Evolutionary conservation across 345 rosid species (phyloP), one percentile per base, ranked within the genome.

Genomic region (Ceriops decandra): DNA sequence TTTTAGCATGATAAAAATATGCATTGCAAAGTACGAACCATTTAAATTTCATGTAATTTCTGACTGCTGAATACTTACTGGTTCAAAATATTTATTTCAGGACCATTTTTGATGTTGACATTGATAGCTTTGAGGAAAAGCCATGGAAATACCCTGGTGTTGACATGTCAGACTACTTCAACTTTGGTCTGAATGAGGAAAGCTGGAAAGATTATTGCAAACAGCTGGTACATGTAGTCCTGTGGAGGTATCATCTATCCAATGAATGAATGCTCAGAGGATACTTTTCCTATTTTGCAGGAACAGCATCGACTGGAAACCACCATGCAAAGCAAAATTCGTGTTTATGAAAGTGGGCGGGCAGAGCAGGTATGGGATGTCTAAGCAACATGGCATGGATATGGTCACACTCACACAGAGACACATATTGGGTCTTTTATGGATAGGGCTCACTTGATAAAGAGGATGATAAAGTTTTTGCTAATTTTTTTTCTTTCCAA

Each of bases 201-300:
- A 87, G 89, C 86, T 95, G 99, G 99, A 92, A 92, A 85, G 97
- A 90, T 53, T 95, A 87, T 79, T 92, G 97, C 91, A 87, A 87
- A 82, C 91, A 86, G 71, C 91, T 95, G 96, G 99, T 95, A 90
- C 81, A 22, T 81, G 52, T 68, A 69, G 15, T 22, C 26, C 66
- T 76, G 80, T 60, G 22, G 42, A 73, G 62, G 59, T 68, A 52
- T 72, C 35, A 42, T 75, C 64, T 72, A 47, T 5, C 60, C 7
- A 36, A 16, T 54, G 38, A 76, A 64, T 62, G 66, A 74, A 79
- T 71, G 59, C 76, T 77, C 51, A 74, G 67, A 62, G 63, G 53
- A 64, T 62, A 61, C 72, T 9, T 71, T 66, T 68, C 47, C 31
- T 56, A 52, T 78, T 60, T 31, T 75, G 71, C 85, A 95, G 99